Evolutionary conservation across 2,329 filamentous ascomycete species (phyloP).

Genomic region (Incumbomyces delicatus): DNA sequence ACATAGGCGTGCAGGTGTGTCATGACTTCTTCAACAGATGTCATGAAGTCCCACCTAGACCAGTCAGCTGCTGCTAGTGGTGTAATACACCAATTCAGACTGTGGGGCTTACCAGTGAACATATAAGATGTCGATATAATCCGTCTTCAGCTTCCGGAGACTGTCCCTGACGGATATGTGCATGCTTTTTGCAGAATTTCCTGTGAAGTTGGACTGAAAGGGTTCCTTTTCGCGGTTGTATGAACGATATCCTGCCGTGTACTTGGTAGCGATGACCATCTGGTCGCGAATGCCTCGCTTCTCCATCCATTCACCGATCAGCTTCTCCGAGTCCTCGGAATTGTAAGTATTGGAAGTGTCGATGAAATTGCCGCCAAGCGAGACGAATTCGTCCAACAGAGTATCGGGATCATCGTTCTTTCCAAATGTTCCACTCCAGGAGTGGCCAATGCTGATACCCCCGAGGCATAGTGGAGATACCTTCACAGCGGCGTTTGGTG

Average conservation of each 20-base stretch:
- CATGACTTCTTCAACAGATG: conserved; percentile 57
- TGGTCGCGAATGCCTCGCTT: conserved; percentile 36
- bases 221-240: conserved; percentile 5
- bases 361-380: conserved; percentile 42
- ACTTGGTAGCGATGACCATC: conserved; percentile 49
- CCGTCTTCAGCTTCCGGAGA: conserved; percentile 27
- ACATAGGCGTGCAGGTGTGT: conserved; percentile 56
- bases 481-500: conserved; percentile 42
- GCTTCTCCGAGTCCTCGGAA: conserved; percentile 37
- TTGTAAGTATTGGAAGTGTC: conserved; percentile 39
- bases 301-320: conserved; percentile 45
- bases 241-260: conserved; percentile 29
- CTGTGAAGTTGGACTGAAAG: conserved; percentile 33
- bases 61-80: too few relatives aligned
- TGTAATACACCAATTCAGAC: too few relatives aligned
- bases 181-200: conserved; percentile 29
- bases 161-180: conserved; percentile 25
- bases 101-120: conserved; percentile 19
- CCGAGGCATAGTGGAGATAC: conserved; percentile 46
- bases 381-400: conserved; percentile 38
- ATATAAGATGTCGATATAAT: conserved; percentile 29
- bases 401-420: conserved; percentile 50
- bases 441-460: conserved; percentile 45
- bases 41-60: conserved; percentile 58
- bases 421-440: conserved; percentile 46